Conservation (phyloP, 176 grass and related monocot species). For the Oryza glumipatula region DNA sequence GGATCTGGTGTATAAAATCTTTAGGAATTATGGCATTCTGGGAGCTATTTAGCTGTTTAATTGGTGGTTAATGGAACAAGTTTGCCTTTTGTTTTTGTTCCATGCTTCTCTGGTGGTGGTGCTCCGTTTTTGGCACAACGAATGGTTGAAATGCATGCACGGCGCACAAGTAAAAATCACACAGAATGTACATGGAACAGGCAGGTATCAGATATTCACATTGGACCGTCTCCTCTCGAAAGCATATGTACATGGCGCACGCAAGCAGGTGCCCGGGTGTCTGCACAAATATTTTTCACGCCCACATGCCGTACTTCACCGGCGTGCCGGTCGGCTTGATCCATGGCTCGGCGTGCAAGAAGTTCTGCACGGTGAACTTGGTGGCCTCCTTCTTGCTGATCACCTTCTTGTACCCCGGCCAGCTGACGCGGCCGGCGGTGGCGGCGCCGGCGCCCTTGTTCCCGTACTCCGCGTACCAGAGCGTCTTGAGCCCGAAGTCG, state of each 20-base stretch:
- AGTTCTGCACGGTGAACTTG: slow-evolving; percentile 60
- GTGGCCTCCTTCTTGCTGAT: slow-evolving; percentile 44
- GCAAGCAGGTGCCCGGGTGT: too few relatives aligned
- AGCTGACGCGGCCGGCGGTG: slow-evolving; percentile 46
- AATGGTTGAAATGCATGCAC: background rate
- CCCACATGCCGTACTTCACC: slow-evolving; percentile 53
- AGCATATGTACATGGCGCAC: background rate
- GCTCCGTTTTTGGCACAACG: background rate
- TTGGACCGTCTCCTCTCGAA: background rate
- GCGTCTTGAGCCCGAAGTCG: slow-evolving; percentile 45
- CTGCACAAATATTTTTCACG: background rate
- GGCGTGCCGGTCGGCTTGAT: slow-evolving; percentile 50
- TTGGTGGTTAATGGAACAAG: background rate
- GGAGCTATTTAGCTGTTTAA: slow-evolving; percentile 8
- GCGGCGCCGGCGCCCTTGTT: slow-evolving; percentile 58
- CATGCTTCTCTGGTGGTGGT: background rate
- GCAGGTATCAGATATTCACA: background rate
- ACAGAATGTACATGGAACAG: background rate
- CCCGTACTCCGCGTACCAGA: slow-evolving; percentile 72
- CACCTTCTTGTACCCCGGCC: slow-evolving; percentile 59
- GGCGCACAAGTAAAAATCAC: background rate
- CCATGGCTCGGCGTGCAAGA: slow-evolving; percentile 63
- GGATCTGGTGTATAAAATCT: background rate
- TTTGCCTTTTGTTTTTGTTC: slow-evolving; percentile 17
- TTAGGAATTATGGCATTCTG: background rate